Evolutionary conservation across 176 grass and related monocot species (phyloP), one percentile per base, ranked within the genome.

Genomic region (Oryza coarctata): DNA sequence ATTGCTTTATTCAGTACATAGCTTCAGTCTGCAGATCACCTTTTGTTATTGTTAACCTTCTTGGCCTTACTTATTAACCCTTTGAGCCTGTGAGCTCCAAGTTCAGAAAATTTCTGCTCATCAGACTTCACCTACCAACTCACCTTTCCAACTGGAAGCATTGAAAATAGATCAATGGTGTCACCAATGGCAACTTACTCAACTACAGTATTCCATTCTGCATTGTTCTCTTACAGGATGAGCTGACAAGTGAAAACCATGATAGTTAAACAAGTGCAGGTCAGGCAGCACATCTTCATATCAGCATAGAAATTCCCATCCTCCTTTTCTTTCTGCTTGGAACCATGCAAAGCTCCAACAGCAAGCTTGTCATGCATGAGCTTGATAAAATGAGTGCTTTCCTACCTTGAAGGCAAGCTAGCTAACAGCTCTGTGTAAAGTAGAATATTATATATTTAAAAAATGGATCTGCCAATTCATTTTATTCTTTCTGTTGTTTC

Each of bases 341-440:
- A 89, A 31, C 44, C 80, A 76, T 65, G 77, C 64, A 71, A 65
- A 41, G 33, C 77, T 71, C 77, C 65, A 81, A 20, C 77, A 18
- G 41, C 82, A 85, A 77, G 43, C 6, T 58, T 76, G 32, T 41
- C 36, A 47, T 36, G 49, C 60, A 45, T 45, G 43, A 20, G 14
- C 50, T 2, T 33, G 32, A 33, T 4, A 33, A 20, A 1, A 34
- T 40, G 87, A 76, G 14, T 57, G 50, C 61, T 80, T 79, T 47
- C 71, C 71, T 72, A 25, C 89, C 77, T 50, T 73, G 35, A 84
- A 77, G 89, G 81, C 77, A 91, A 84, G 81, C 73, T 32, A 75
- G 67, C 28, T 39, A 39, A 86, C 88, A 55, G 63, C 74, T 20
- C 44, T 45, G 39, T 33, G 26, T 28, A 47, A 43, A 71, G 45